Conservation (phyloP, 768 basidiomycete genomes). For the Nidula microcarpa region DNA sequence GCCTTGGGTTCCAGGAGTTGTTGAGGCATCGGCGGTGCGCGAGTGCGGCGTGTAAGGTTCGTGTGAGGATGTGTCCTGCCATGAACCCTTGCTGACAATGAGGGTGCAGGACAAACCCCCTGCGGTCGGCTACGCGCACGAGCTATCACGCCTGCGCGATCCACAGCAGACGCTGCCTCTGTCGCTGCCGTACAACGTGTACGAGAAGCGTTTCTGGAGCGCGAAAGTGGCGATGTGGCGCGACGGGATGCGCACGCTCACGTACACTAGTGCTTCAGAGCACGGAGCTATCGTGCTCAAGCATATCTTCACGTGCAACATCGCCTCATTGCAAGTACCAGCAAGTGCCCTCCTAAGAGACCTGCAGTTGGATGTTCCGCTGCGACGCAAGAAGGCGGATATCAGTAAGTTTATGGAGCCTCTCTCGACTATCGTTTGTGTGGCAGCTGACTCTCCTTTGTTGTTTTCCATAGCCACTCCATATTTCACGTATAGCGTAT, state of each 20-base stretch:
- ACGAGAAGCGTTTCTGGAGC: constrained; percentile 13
- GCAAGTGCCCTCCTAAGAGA: constrained; percentile 31
- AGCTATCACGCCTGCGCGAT: constrained; percentile 25
- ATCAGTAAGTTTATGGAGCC: background rate
- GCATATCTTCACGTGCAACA: constrained; percentile 51
- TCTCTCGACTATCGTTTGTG: background rate
- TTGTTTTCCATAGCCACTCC: constrained; percentile 12
- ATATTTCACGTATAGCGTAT: constrained; percentile 1
- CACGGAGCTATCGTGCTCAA: constrained; percentile 17
- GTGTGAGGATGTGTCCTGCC: constrained; percentile 3
- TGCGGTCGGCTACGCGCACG: constrained; percentile 17
- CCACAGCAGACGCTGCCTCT: constrained; percentile 28
- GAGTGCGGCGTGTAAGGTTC: constrained; percentile 36
- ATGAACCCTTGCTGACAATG: background rate
- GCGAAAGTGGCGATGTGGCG: constrained; percentile 15
- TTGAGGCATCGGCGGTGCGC: constrained; percentile 46
- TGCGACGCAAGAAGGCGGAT: constrained; percentile 23
- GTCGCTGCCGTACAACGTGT: constrained; percentile 25
- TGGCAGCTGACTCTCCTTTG: background rate
- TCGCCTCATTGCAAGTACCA: constrained; percentile 30
- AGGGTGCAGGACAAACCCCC: constrained; percentile 13
- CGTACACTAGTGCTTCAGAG: constrained; percentile 11
- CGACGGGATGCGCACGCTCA: constrained; percentile 29
- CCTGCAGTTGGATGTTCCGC: constrained; percentile 33
- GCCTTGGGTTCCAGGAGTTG: constrained; percentile 40